A percentile compares a stretch with the other conserved stretches of the same genome.
phyloP scores from a whole-genome alignment of 1,284 basidiomycete species.

The Anthracocystis setariae region DNA sequence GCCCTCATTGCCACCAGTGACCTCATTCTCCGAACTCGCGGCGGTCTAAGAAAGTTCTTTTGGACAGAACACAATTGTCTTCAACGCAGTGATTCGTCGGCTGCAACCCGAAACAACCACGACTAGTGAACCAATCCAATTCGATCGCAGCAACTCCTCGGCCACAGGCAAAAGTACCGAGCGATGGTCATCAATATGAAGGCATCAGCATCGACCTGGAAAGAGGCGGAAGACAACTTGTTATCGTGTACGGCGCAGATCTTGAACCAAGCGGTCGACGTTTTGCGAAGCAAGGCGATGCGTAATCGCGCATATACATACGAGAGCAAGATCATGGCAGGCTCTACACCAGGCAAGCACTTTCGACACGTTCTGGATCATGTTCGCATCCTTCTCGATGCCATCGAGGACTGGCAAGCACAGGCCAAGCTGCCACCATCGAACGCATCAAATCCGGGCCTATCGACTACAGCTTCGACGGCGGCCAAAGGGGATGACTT shows the following conservation, averaged over 20 bases:
- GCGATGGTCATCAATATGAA: constrained; percentile 9
- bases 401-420: constrained; percentile 36
- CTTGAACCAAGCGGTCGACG: constrained; percentile 49
- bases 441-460: background rate
- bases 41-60: no score
- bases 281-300: constrained; percentile 43
- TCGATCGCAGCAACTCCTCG: no score
- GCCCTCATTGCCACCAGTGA: no score
- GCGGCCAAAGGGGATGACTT: background rate
- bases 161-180: no score
- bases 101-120: background rate
- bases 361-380: constrained; percentile 60
- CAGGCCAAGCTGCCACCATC: background rate
- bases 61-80: no score
- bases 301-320: constrained; percentile 34
- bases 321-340: constrained; percentile 45
- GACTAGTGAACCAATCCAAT: background rate
- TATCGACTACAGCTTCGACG: background rate
- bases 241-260: constrained; percentile 55
- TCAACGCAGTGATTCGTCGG: no score
- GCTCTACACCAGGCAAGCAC: constrained; percentile 57
- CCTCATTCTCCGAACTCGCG: no score
- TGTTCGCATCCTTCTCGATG: constrained; percentile 52
- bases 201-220: constrained; percentile 18
- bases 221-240: constrained; percentile 49